phyloP scores from a whole-genome alignment of 129 eudicot species.

The Lactuca saligna region DNA sequence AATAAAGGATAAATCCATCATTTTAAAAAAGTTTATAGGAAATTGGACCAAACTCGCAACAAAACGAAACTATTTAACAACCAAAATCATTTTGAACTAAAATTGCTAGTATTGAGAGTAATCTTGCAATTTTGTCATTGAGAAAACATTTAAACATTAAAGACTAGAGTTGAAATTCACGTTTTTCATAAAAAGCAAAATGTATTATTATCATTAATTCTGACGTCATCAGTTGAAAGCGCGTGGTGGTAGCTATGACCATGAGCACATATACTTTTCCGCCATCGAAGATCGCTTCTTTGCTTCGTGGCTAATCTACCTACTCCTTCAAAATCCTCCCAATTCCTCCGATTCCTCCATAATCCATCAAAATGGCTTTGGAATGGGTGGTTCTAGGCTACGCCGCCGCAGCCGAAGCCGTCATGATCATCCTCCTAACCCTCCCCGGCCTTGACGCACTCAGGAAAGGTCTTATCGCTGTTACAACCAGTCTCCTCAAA shows the following conservation, averaged over 20 bases:
- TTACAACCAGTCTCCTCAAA: slow-evolving; percentile 63
- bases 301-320: slow-evolving; percentile 29
- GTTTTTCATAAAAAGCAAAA: neutral
- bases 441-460: slow-evolving; percentile 65
- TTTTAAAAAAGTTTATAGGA: too few species aligned
- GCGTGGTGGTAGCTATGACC: neutral
- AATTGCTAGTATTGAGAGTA: too few species aligned
- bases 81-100: too few species aligned
- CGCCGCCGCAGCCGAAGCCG: slow-evolving; percentile 89
- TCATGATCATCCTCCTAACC: slow-evolving; percentile 71
- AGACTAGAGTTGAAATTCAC: neutral
- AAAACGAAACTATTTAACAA: too few species aligned
- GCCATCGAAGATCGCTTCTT: slow-evolving; percentile 11
- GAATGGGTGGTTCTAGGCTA: slow-evolving; percentile 91
- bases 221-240: slow-evolving; percentile 17
- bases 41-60: too few species aligned
- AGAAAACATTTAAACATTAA: too few species aligned
- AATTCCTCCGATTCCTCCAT: neutral
- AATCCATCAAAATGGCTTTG: slow-evolving; percentile 59
- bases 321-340: slow-evolving; percentile 8
- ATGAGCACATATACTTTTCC: slow-evolving; percentile 13
- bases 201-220: neutral
- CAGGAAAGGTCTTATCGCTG: slow-evolving; percentile 71
- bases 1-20: too few species aligned
- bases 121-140: too few species aligned